phyloP scores from a whole-genome alignment of 345 rosid genomes.

The Eutrema japonicum region DNA sequence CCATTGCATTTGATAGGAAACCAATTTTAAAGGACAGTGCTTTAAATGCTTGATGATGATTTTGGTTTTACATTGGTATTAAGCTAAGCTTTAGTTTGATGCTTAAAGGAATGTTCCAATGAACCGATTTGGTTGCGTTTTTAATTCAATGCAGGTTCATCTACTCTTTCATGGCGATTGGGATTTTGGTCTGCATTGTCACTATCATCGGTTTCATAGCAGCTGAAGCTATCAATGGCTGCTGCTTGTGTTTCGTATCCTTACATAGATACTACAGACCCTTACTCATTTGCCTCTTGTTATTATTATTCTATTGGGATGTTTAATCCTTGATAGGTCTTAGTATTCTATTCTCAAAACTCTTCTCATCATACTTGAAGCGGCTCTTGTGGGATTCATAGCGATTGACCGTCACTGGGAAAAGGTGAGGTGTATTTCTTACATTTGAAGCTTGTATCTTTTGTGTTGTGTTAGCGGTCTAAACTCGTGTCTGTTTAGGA shows the following conservation, averaged over 20 bases:
- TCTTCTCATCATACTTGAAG: constrained; percentile 68
- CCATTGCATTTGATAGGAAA: background rate
- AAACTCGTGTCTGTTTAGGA: constrained; percentile 28
- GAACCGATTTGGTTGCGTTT: constrained; percentile 4
- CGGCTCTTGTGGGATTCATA: constrained; percentile 74
- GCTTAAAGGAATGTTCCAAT: constrained; percentile 11
- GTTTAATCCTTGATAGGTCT: constrained; percentile 43
- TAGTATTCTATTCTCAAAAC: constrained; percentile 75
- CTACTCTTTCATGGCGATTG: constrained; percentile 89
- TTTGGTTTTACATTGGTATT: background rate
- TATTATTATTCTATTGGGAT: background rate
- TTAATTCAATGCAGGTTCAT: constrained; percentile 76
- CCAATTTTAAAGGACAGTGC: constrained; percentile 2
- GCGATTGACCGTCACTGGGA: constrained; percentile 85
- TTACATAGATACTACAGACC: background rate
- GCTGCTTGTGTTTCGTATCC: constrained; percentile 99
- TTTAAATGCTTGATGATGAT: constrained; percentile 1
- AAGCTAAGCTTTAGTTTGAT: constrained; percentile 16
- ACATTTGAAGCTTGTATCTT: constrained; percentile 6
- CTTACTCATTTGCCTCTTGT: background rate
- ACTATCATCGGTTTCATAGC: constrained; percentile 87
- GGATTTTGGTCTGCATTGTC: constrained; percentile 68
- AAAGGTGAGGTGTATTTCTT: constrained; percentile 53
- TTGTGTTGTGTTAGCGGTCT: constrained; percentile 2
- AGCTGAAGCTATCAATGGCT: constrained; percentile 81